These are phyloP conservation scores for Phytophthora ohioensis DNA, from an alignment of 352 stramenopile species.

Conservation along the genomic window DNA sequence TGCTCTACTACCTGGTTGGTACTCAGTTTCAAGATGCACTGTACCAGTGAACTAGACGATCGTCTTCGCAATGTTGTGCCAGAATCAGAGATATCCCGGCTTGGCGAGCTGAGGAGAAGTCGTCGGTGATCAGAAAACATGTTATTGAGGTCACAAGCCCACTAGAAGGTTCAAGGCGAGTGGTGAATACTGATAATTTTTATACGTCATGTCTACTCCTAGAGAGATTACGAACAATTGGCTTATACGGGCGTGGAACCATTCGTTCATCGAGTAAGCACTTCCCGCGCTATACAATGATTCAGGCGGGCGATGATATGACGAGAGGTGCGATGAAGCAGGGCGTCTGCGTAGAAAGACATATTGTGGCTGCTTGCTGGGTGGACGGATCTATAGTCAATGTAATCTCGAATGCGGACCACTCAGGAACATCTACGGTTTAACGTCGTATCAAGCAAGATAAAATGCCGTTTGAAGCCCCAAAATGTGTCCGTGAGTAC, in stretches of 20 bases:
- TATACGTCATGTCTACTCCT: slow-evolving; percentile 44
- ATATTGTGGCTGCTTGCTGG: slow-evolving; percentile 42
- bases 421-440: slow-evolving; percentile 19
- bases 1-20: slow-evolving; percentile 40
- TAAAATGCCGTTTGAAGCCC: slow-evolving; percentile 17
- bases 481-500: slow-evolving; percentile 40
- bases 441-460: slow-evolving; percentile 22
- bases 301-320: slow-evolving; percentile 6
- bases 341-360: slow-evolving; percentile 13
- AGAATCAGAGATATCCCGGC: neutral
- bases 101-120: slow-evolving; percentile 1
- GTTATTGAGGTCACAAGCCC: slow-evolving; percentile 33
- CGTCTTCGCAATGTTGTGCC: slow-evolving; percentile 25
- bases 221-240: slow-evolving; percentile 30
- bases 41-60: slow-evolving; percentile 27
- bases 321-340: slow-evolving; percentile 21
- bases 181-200: slow-evolving; percentile 32
- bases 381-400: slow-evolving; percentile 34
- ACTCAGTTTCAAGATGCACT: slow-evolving; percentile 38
- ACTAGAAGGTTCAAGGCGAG: slow-evolving; percentile 14
- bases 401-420: slow-evolving; percentile 37
- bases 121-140: slow-evolving; percentile 21
- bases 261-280: slow-evolving; percentile 25
- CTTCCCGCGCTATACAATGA: slow-evolving; percentile 27
- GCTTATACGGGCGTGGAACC: slow-evolving; percentile 31